A percentile compares a stretch with the other conserved stretches of the same genome.
Evolutionary conservation across 129 eudicot genomes (phyloP).

Genomic region (Chrysanthemum seticuspe): DNA sequence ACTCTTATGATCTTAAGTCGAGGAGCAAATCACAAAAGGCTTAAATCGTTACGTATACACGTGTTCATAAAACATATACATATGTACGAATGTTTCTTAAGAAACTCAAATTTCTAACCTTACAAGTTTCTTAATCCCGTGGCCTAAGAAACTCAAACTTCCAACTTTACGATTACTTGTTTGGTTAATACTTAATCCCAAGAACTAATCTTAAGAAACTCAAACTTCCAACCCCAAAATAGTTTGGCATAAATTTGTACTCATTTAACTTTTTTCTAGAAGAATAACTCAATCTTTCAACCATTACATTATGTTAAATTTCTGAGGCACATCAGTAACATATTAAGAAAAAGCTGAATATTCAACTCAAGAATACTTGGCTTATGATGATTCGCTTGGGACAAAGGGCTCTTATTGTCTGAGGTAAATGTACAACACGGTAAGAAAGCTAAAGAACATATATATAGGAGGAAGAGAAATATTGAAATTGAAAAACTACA

Average conservation of each 20-base stretch:
- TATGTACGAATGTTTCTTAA: not conserved
- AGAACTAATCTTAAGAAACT: not conserved
- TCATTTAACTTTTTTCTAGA: no score
- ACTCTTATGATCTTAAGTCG: not conserved
- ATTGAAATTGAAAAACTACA: no score
- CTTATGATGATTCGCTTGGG: no score
- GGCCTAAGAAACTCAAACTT: not conserved
- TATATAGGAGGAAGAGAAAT: no score
- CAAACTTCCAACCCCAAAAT: not conserved
- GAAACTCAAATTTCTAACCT: not conserved
- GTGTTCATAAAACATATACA: constrained; percentile 1
- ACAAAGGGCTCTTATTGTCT: no score
- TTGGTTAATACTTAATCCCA: not conserved
- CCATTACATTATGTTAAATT: no score
- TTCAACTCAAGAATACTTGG: no score
- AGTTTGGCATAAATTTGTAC: not conserved
- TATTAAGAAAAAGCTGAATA: no score
- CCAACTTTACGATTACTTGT: not conserved
- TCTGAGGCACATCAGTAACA: no score
- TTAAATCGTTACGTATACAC: not conserved
- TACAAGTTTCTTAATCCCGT: not conserved
- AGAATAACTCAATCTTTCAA: no score
- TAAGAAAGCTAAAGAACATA: no score
- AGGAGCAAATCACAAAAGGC: not conserved
- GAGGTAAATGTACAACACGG: no score